Percentiles rank a stretch among this genome's conserved stretches.
Conservation (phyloP, 179 eudicot genomes). For the Vitellaria paradoxa region DNA sequence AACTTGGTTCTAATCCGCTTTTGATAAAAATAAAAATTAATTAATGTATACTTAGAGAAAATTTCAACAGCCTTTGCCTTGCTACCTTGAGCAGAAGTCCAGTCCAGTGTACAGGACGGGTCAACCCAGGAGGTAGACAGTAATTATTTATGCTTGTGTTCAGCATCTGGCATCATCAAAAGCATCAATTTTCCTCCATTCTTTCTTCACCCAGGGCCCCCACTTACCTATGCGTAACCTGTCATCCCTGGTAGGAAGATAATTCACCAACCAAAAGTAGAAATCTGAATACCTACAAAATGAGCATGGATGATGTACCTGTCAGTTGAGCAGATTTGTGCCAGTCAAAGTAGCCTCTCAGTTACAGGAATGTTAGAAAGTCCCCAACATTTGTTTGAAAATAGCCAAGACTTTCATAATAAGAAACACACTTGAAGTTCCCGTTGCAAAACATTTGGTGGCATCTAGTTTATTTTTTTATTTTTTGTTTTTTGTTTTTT, state of each 20-base stretch:
- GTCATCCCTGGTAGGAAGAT: background rate
- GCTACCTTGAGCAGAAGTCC: background rate
- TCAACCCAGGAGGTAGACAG: background rate
- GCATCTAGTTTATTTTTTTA: no score
- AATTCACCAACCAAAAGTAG: background rate
- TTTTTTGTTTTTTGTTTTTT: no score
- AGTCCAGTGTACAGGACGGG: background rate
- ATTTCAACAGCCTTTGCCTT: background rate
- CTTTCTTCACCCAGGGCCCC: background rate
- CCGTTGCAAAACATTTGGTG: no score
- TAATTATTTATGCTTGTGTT: background rate
- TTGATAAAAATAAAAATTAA: no score
- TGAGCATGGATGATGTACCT: slow-evolving; percentile 41
- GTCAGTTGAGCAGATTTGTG: slow-evolving; percentile 22
- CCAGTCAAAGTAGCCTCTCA: background rate
- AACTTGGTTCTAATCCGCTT: no score
- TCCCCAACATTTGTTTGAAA: background rate
- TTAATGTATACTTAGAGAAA: no score
- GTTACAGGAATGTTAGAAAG: background rate
- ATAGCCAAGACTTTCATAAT: background rate
- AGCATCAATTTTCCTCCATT: no score
- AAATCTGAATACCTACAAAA: background rate
- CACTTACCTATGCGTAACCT: no score
- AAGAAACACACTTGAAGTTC: background rate
- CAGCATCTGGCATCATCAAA: no score